Conservation (phyloP, 2,329 filamentous ascomycete genomes). For the Claviceps maximensis region DNA sequence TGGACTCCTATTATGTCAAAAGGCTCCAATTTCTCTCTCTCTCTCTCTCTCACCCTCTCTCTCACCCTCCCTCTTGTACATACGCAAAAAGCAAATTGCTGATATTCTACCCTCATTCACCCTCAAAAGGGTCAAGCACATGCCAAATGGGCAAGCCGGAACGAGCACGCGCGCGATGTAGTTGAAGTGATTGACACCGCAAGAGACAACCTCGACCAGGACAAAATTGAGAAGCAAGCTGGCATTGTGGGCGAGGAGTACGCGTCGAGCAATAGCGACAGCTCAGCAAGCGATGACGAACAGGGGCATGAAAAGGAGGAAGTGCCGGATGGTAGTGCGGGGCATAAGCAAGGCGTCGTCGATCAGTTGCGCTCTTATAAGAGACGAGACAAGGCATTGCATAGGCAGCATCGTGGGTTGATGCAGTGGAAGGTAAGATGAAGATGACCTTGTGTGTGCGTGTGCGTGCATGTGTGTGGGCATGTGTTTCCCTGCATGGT, state of each 20-base stretch:
- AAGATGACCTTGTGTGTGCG: too few relatives aligned
- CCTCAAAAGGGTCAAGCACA: slow-evolving; percentile 21
- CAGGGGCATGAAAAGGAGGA: slow-evolving; percentile 25
- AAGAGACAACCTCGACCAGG: slow-evolving; percentile 20
- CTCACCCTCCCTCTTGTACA: too few relatives aligned
- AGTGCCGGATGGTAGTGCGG: slow-evolving; percentile 22
- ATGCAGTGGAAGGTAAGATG: slow-evolving; percentile 56
- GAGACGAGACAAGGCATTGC: slow-evolving; percentile 43
- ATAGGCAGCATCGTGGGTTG: slow-evolving; percentile 52
- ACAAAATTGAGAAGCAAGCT: slow-evolving; percentile 21
- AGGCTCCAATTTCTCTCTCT: too few relatives aligned
- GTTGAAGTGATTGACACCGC: slow-evolving; percentile 35
- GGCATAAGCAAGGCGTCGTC: slow-evolving; percentile 30
- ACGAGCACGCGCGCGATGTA: slow-evolving; percentile 21
- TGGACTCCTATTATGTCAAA: too few relatives aligned
- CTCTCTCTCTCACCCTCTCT: too few relatives aligned
- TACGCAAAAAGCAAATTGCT: neutral
- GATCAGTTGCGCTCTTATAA: slow-evolving; percentile 47
- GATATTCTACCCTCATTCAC: neutral
- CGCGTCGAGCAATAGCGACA: slow-evolving; percentile 17
- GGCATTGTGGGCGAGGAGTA: slow-evolving; percentile 21
- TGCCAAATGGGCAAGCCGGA: slow-evolving; percentile 21
- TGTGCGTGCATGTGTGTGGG: neutral
- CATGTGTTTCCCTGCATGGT: neutral
- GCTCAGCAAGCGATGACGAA: slow-evolving; percentile 23